Base-by-base conservation (phyloP, 495 filamentous ascomycete genomes). In the Bathelium albidoporum region DNA sequence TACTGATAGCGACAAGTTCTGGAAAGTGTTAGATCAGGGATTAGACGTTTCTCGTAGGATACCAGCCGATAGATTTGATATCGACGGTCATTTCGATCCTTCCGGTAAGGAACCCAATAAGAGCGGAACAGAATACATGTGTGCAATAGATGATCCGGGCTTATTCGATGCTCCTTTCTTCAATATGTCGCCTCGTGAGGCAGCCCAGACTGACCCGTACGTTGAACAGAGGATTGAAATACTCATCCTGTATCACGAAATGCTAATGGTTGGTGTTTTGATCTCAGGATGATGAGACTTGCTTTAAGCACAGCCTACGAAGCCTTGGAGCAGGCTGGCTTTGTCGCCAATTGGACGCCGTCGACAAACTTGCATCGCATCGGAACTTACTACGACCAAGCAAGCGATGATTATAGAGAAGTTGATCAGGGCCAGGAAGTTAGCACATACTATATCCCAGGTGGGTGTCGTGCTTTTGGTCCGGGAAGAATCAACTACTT, bases 51-150 rank as follows among this genome's bases (percentile, higher is more conserved):
- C 74, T 26, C 66, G 58, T 5, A 66, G 58, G 52, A 70, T 82
- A 0, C 79, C 79, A 0, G 58, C 66, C 0, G 75, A 78, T 62
- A 71, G 79, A 22, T 82, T 78, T 32, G 75, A 81, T 61, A 34
- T 77, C 1, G 67, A 77, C 0, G 70, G 74, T 0, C 78, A 82
- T 60, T 71, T 59, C 36, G 79, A 82, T 67, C 72, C 75, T 0
- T 69, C 69, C 11, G 79, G 78, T 5, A 76, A 79, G 32, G 67
- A 31, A 29, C 22, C 5, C 2, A 62, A 62, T n/a, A 26, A 34
- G 3, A 62, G 4, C 43, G 2, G 1, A 2, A 44, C 41, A 20
- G 36, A 34, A 7, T 62, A 31, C 26, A 39, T 34, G 7, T 62
- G 60, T 22, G 45, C 4, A 1, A 66, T 62, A 63, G 11, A 49